Evolutionary conservation across 805 yeast species (phyloP).

Genomic region (Suhomyces sp.): DNA sequence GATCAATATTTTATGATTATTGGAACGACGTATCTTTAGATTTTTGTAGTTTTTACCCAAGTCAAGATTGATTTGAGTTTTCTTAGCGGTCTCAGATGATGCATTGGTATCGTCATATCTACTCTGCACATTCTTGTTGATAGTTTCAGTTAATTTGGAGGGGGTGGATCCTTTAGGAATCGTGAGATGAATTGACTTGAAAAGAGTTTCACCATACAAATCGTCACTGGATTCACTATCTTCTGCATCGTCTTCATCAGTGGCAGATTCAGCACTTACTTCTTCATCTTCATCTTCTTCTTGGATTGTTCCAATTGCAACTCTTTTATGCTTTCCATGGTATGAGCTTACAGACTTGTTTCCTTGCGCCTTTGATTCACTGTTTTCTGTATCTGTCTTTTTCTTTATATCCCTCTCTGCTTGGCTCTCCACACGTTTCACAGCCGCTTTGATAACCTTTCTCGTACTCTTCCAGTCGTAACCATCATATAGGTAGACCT

Average conservation of each 20-base stretch:
- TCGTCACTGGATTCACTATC: slow-evolving; percentile 5
- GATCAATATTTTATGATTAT: slow-evolving; percentile 54
- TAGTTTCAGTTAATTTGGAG: slow-evolving; percentile 45
- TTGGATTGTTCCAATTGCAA: slow-evolving; percentile 1
- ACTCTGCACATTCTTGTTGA: slow-evolving; percentile 46
- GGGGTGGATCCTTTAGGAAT: slow-evolving; percentile 50
- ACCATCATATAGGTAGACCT: slow-evolving; percentile 73
- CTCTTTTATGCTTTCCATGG: neutral
- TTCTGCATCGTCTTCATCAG: slow-evolving; percentile 5
- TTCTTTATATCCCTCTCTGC: slow-evolving; percentile 34
- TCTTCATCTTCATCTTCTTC: neutral
- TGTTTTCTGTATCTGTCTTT: slow-evolving; percentile 7
- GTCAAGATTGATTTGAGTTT: slow-evolving; percentile 23
- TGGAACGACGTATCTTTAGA: slow-evolving; percentile 65
- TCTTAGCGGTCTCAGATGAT: slow-evolving; percentile 6
- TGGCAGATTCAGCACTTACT: neutral
- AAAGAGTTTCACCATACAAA: slow-evolving; percentile 50
- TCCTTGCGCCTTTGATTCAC: neutral
- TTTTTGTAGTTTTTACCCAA: slow-evolving; percentile 39
- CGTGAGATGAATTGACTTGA: slow-evolving; percentile 77
- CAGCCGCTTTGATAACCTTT: slow-evolving; percentile 60
- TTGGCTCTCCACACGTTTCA: slow-evolving; percentile 57
- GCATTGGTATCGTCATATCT: slow-evolving; percentile 11
- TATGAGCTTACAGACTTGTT: neutral
- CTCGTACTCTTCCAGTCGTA: slow-evolving; percentile 88